phyloP scores from a whole-genome alignment of 2,329 filamentous ascomycete genomes.

The Ophiostoma ulmi region DNA sequence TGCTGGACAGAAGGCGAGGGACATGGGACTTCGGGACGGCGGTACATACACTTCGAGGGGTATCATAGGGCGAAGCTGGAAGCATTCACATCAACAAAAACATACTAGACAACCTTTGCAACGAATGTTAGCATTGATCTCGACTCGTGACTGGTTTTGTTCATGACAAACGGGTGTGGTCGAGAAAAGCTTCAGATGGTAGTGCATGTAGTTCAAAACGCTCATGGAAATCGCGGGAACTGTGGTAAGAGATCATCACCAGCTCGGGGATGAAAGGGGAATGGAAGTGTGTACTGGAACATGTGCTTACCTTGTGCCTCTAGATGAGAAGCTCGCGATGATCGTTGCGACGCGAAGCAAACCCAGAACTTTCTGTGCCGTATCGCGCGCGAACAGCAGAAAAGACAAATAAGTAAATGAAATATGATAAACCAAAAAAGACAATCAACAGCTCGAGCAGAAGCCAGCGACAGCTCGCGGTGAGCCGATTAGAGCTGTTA shows the following conservation, averaged over 20 bases:
- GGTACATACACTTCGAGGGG: conserved; percentile 17
- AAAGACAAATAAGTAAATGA: background rate
- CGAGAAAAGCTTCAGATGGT: conserved; percentile 59
- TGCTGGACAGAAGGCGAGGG: background rate
- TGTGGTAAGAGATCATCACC: conserved; percentile 55
- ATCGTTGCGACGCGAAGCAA: background rate
- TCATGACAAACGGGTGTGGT: background rate
- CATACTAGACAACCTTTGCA: conserved; percentile 14
- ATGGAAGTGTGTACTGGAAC: background rate
- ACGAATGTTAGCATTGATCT: conserved; percentile 18
- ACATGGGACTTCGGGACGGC: background rate
- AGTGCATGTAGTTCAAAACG: conserved; percentile 66
- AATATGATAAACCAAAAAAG: background rate
- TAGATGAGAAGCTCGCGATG: background rate
- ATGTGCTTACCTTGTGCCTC: conserved; percentile 18
- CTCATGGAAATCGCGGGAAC: conserved; percentile 58
- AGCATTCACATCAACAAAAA: background rate
- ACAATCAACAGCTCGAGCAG: background rate
- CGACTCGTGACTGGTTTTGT: background rate
- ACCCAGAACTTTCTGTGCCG: conserved; percentile 5
- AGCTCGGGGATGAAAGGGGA: conserved; percentile 27
- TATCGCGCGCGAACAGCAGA: background rate
- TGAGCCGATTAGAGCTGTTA: background rate
- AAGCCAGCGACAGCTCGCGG: background rate
- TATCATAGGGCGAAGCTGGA: no score